Percentiles rank a stretch among this genome's conserved stretches.
phyloP scores from a whole-genome alignment of 2,329 filamentous ascomycete species.

The Cercospora janseana region DNA sequence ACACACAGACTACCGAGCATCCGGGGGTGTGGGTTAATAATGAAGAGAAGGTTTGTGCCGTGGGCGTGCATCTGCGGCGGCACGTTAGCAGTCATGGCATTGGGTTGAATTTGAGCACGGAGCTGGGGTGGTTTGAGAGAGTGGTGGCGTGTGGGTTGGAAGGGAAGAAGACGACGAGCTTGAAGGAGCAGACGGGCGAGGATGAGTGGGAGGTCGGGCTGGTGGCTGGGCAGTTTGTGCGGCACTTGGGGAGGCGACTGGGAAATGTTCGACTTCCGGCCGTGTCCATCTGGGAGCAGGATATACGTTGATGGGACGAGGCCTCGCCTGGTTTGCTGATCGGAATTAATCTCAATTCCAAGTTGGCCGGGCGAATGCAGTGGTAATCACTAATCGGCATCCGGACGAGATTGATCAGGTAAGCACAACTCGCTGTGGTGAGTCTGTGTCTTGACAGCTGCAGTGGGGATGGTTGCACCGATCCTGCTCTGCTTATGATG shows the following conservation, averaged over 20 bases:
- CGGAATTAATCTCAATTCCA: too few species aligned
- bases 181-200: slow-evolving; percentile 55
- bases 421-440: too few species aligned
- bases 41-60: slow-evolving; percentile 76
- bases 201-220: slow-evolving; percentile 38
- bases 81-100: slow-evolving; percentile 83
- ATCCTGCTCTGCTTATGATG: too few species aligned
- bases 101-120: slow-evolving; percentile 71
- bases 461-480: too few species aligned
- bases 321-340: too few species aligned
- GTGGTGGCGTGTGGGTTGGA: slow-evolving; percentile 89
- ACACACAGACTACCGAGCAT: slow-evolving; percentile 65
- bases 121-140: slow-evolving; percentile 63
- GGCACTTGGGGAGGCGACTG: slow-evolving; percentile 37
- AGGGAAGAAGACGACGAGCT: slow-evolving; percentile 74
- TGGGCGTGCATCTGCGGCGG: slow-evolving; percentile 86
- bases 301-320: slow-evolving; percentile 14
- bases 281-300: slow-evolving; percentile 22
- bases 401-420: too few species aligned
- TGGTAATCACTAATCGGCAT: too few species aligned
- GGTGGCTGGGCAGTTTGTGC: slow-evolving; percentile 45
- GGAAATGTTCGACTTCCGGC: slow-evolving; percentile 29
- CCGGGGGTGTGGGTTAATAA: slow-evolving; percentile 73
- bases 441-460: too few species aligned
- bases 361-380: too few species aligned